Base-by-base conservation (phyloP, 768 basidiomycete genomes). In the Tulasnella sp. region DNA sequence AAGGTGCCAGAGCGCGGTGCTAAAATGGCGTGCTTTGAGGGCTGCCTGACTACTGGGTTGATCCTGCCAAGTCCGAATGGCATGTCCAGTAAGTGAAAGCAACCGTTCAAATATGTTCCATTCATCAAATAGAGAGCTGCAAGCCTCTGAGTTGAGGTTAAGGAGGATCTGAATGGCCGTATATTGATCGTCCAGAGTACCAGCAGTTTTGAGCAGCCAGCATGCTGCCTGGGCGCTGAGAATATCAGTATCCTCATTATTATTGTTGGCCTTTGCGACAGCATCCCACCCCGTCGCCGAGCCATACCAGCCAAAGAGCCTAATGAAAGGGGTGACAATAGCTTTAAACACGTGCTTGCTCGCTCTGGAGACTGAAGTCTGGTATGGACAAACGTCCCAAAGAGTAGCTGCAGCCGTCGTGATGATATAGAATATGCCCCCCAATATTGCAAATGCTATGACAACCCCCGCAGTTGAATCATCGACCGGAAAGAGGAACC, bases 331-430 rank as follows among this genome's bases (percentile, higher is more conserved):
- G 31, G 31, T 7, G 14, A n/a, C 58, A 3, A 16, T 48, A 5
- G 83, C 86, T 86, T 62, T n/a, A 34, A 62, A 16, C n/a, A 31
- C 8, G 58, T 62, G 31, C n/a, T 34, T 62, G 58, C 27, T 39
- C 12, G n/a, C 73, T 40, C 14, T 38, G 8, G 73, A 74, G 34
- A 74, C 39, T 18, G 27, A 48, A 6, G 73, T 74, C 18, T 74
- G 73, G 36, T 40, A 74, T 3, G 73, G 73, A 27, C 40, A 40
- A 24, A 31, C 39, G 2, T 24, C 10, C 40, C 44, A 74, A 74
- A 74, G 24, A 12, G 34, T 18, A 27, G 73, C 73, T 24, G 36
- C 36, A 19, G 8, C 8, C 44, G 73, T 74, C 73, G 73, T 74
- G 2, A 74, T 7, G 24, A 74, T 7, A 36, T 74, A 74, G 4